Percentiles rank a stretch among this genome's conserved stretches.
Evolutionary conservation across 257 asterid species (phyloP).

Genomic region (Solanum habrochaites): DNA sequence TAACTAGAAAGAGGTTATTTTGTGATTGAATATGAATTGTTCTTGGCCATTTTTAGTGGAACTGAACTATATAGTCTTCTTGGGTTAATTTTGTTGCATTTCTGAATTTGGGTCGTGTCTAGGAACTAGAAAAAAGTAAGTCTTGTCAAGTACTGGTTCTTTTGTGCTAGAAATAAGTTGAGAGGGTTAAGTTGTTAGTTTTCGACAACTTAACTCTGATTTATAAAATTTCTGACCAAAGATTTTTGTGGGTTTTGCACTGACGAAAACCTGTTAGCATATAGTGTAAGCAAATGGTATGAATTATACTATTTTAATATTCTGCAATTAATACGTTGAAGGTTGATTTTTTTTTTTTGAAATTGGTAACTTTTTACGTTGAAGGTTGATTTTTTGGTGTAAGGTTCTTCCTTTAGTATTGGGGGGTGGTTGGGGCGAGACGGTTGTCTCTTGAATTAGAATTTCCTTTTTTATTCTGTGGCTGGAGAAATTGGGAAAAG

Average conservation of each 20-base stretch:
- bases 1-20: background rate
- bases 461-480: background rate
- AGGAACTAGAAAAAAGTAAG: background rate
- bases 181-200: background rate
- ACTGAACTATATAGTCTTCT: background rate
- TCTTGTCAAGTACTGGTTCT: background rate
- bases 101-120: background rate
- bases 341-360: background rate
- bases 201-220: background rate
- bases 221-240: background rate
- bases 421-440: background rate
- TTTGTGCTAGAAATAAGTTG: background rate
- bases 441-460: background rate
- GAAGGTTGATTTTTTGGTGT: background rate
- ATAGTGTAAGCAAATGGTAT: background rate
- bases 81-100: background rate
- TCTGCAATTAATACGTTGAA: background rate
- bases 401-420: background rate
- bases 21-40: background rate
- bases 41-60: background rate
- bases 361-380: background rate
- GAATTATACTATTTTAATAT: background rate
- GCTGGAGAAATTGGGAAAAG: background rate
- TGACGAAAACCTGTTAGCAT: background rate
- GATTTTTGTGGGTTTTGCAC: background rate